These are phyloP conservation scores for Brassica hybrid DNA, from an alignment of 441 rosid species.

Conservation along the genomic window DNA sequence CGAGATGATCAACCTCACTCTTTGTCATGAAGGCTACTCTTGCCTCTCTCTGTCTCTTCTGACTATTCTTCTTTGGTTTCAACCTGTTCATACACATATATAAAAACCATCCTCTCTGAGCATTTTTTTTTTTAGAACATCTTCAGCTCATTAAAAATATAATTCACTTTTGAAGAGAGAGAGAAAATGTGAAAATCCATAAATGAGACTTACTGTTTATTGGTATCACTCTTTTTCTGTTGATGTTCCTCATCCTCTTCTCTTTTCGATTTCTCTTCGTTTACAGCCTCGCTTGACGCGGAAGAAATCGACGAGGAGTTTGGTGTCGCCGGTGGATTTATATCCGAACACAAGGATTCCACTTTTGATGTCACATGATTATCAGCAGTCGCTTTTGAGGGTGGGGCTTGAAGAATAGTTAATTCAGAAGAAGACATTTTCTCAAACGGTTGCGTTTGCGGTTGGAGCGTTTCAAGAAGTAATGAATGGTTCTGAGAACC, in stretches of 20 bases:
- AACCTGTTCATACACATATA: slow-evolving; percentile 40
- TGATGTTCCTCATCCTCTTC: slow-evolving; percentile 30
- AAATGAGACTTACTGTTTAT: slow-evolving; percentile 37
- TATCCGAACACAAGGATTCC: slow-evolving; percentile 46
- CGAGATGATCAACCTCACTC: slow-evolving; percentile 85
- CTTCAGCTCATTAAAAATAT: background rate
- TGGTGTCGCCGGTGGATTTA: slow-evolving; percentile 69
- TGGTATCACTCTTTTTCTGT: slow-evolving; percentile 24
- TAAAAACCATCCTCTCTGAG: background rate
- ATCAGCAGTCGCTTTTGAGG: slow-evolving; percentile 17
- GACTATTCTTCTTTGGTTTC: slow-evolving; percentile 63
- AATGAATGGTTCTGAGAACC: slow-evolving; percentile 47
- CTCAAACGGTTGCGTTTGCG: slow-evolving; percentile 21
- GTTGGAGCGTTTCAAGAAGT: slow-evolving; percentile 35
- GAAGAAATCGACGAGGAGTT: slow-evolving; percentile 74
- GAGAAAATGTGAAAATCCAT: background rate
- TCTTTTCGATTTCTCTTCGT: slow-evolving; percentile 49
- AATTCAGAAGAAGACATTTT: slow-evolving; percentile 26
- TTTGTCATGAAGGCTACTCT: slow-evolving; percentile 84
- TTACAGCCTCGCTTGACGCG: slow-evolving; percentile 60
- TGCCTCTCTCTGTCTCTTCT: slow-evolving; percentile 71
- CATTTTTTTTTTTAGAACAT: background rate
- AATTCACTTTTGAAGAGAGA: background rate
- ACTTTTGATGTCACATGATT: slow-evolving; percentile 36
- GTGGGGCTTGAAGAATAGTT: slow-evolving; percentile 20